phyloP scores from a whole-genome alignment of 208 protist genomes.

The Leptomonas pyrrhocoris region DNA sequence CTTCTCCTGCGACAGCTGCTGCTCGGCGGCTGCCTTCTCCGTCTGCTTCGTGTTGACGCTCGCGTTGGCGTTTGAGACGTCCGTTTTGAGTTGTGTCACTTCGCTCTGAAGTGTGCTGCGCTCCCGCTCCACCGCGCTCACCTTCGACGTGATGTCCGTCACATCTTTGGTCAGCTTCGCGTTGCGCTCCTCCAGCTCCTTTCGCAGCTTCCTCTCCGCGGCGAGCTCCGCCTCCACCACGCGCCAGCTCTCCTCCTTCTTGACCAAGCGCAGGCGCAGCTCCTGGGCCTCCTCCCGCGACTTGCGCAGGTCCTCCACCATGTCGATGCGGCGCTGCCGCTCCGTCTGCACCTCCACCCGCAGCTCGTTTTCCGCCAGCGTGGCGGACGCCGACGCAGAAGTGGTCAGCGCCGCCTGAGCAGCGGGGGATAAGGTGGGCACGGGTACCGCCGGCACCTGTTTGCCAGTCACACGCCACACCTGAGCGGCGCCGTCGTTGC shows the following conservation, averaged over 20 bases:
- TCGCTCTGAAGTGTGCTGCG: constrained; percentile 46
- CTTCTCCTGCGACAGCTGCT: constrained; percentile 51
- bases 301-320: constrained; percentile 46
- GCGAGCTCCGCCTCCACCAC: constrained; percentile 52
- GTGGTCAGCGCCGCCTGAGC: constrained; percentile 37
- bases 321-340: constrained; percentile 13
- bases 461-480: constrained; percentile 57
- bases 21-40: constrained; percentile 48
- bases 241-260: constrained; percentile 40
- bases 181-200: constrained; percentile 54
- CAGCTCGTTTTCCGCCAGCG: constrained; percentile 29
- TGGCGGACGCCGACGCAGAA: not conserved
- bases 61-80: constrained; percentile 48
- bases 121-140: constrained; percentile 45
- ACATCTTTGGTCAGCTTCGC: constrained; percentile 54
- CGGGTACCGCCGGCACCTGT: constrained; percentile 35
- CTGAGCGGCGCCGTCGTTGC: constrained; percentile 45
- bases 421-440: constrained; percentile 25
- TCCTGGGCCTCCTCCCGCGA: constrained; percentile 74
- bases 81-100: constrained; percentile 40
- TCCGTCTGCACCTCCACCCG: constrained; percentile 27
- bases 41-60: constrained; percentile 41
- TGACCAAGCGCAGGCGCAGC: constrained; percentile 55
- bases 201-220: constrained; percentile 29
- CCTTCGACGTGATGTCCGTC: constrained; percentile 45